Evolutionary conservation across 2,329 filamentous ascomycete species (phyloP), one percentile per base, ranked within the genome.

Genomic region (Setomelanomma holmii): DNA sequence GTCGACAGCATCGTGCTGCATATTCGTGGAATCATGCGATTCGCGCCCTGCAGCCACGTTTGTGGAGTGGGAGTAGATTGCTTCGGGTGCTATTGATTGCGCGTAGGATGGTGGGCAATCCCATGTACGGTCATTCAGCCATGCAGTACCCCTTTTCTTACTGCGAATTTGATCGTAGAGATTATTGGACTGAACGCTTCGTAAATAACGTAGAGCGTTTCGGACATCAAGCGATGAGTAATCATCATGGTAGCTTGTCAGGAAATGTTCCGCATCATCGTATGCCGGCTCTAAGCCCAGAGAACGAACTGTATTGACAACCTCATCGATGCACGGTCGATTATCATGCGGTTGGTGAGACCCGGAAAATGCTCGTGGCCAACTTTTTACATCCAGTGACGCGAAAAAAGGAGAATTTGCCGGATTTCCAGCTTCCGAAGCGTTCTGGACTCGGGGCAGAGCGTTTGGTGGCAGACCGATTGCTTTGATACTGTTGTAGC

Each of bases 41-140:
- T n/a, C n/a, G n/a, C n/a, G n/a, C 27, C 14, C 14, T 6, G 27
- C 10, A 14, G 10, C 27, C 27, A 30, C 2, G 10, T 30, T 14
- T 14, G 27, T 14, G 27, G 14, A 30, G 3, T 30, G 10, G 27
- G 14, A 30, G 14, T 30, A 30, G 10, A 14, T 30, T 10, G 10
- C 27, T 14, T 30, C 5, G 3, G 27, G 27, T 30, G 27, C 27
- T 30, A 3, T 14, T 30, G 27, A 10, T 8, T 10, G 3, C 27
- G 10, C 27, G 3, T 6, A 3, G 14, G 27, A 8, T 30, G 27
- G 23, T 42, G 22, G 16, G 1, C 1, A n/a, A 30, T 42, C 14
- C 4, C 7, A 6, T 6, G 30, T 44, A 16, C 38, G 40, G 21
- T 53, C 50, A 33, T 53, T 40, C 1, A 53, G 35, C 50, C 50